Evolutionary conservation across 306 rosid genomes (phyloP), one percentile per base, ranked within the genome.

Genomic region (Trifolium pratense): DNA sequence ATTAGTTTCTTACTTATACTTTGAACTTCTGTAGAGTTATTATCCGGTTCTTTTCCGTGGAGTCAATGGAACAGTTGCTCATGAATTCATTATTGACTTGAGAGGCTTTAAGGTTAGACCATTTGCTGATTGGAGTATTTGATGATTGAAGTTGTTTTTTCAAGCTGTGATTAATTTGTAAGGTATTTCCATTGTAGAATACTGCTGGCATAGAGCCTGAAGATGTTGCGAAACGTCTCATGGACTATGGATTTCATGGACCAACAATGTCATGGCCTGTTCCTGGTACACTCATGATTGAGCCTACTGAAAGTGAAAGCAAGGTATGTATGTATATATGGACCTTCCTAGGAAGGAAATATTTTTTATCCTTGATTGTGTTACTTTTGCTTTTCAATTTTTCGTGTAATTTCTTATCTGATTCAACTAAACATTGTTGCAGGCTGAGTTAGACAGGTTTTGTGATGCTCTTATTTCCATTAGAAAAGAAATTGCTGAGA

Each of bases 181-280:
- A 77, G 49, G 45, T 55, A 51, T 72, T 82, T 49, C 71, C 57
- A 26, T 73, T 49, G 76, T 80, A 95, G 97, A 75, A 77, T 21
- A 91, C 97, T 58, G 97, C 99, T 81, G 97, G 97, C 6, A 84
- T 95, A 45, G 97, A 95, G 72, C 92, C 97, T 17, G 99, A 95
- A 80, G 97, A 95, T 70, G 82, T 95, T 23, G 99, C 99, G 36
- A 95, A 95, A 81, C 97, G 99, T 85, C 91, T 95, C 43, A 95
- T 95, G 86, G 99, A 92, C 89, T 95, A 95, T 2, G 97, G 97
- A 20, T 95, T 95, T 29, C 99, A 95, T 70, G 99, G 75, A 83
- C 99, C 99, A 68, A 95, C 99, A 40, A 95, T 95, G 99, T 95
- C 99, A 64, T 95, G 99, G 99, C 99, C 97, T 61, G 97, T 95